A percentile compares a stretch with the other conserved stretches of the same genome.
phyloP scores from a whole-genome alignment of 2,329 filamentous ascomycete species.

The Claviceps spartinae region DNA sequence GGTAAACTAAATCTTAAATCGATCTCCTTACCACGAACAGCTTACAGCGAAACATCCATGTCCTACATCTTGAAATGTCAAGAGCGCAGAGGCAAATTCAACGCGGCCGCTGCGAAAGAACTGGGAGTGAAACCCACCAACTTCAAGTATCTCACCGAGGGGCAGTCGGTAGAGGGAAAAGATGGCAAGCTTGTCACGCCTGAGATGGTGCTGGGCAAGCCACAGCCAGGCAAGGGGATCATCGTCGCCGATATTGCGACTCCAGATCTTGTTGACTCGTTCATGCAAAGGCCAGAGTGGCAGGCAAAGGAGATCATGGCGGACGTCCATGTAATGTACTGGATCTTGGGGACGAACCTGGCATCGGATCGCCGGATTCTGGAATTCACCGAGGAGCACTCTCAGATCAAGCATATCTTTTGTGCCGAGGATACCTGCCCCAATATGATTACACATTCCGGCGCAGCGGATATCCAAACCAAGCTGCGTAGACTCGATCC shows the following conservation, averaged over 20 bases:
- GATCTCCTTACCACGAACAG: conserved; percentile 49
- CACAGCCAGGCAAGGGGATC: conserved; percentile 56
- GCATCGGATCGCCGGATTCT: conserved; percentile 47
- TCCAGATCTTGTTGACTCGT: conserved; percentile 51
- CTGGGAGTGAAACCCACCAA: conserved; percentile 47
- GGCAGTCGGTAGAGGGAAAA: conserved; percentile 47
- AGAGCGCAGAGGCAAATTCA: conserved; percentile 68
- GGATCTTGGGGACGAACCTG: conserved; percentile 65
- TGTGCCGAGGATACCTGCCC: conserved; percentile 61
- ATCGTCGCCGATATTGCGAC: conserved; percentile 71
- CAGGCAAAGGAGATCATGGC: conserved; percentile 48
- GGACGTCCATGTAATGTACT: conserved; percentile 57
- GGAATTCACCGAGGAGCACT: conserved; percentile 53
- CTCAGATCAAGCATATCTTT: conserved; percentile 58
- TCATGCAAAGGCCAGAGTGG: conserved; percentile 65
- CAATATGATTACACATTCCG: conserved; percentile 60
- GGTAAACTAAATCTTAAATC: conserved; percentile 12
- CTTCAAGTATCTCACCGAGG: conserved; percentile 47
- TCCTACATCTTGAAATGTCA: conserved; percentile 79
- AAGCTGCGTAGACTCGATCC: conserved; percentile 61
- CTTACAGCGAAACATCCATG: conserved; percentile 52
- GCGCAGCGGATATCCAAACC: conserved; percentile 50
- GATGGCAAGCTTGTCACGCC: conserved; percentile 62
- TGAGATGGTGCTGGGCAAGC: conserved; percentile 68
- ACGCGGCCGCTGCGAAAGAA: conserved; percentile 46